phyloP scores from a whole-genome alignment of 306 rosid genomes.

The Echinosophora koreensis region DNA sequence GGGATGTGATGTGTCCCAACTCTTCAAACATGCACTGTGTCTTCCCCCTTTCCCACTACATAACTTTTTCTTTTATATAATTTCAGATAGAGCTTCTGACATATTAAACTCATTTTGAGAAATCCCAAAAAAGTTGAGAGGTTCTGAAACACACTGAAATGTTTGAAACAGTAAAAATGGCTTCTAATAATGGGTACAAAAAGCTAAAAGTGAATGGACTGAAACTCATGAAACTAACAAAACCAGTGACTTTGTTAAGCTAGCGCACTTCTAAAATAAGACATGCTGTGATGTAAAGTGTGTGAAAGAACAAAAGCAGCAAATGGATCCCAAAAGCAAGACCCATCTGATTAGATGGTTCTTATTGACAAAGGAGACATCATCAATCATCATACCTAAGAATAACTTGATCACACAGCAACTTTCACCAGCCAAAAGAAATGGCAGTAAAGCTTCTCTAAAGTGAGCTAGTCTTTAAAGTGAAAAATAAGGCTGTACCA shows the following conservation, averaged over 20 bases:
- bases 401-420: not conserved
- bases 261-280: not conserved
- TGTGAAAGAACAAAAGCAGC: constrained; percentile 18
- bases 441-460: too few species aligned
- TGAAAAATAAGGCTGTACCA: too few species aligned
- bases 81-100: constrained; percentile 7
- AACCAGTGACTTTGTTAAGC: not conserved
- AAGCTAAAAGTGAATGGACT: not conserved
- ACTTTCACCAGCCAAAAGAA: not conserved
- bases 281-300: not conserved
- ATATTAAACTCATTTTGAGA: constrained; percentile 5
- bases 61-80: constrained; percentile 7
- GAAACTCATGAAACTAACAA: constrained; percentile 7
- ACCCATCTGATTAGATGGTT: not conserved
- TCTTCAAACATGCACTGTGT: not conserved
- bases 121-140: not conserved
- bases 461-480: too few species aligned
- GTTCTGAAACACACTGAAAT: constrained; percentile 23
- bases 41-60: constrained; percentile 8
- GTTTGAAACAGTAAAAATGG: constrained; percentile 1
- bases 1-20: not conserved
- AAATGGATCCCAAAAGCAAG: not conserved
- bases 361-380: constrained; percentile 12
- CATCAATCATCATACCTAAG: constrained; percentile 10
- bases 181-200: constrained; percentile 7